Conservation (phyloP, 345 rosid species). For the Eucalyptus marginata region DNA sequence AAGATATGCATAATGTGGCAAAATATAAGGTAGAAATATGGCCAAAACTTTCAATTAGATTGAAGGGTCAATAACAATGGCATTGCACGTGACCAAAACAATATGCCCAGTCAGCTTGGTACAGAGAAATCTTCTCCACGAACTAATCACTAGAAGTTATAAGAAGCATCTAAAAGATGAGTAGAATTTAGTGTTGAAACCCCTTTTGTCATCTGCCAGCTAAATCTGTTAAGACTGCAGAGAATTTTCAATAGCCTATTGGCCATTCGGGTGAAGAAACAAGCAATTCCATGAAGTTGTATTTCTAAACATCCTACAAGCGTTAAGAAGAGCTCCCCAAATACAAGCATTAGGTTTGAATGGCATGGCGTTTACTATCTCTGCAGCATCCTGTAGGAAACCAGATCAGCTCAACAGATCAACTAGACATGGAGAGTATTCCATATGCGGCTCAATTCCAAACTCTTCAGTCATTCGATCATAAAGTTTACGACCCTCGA, state of each 20-base stretch:
- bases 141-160: neutral
- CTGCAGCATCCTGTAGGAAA: constrained; percentile 14
- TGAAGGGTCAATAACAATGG: neutral
- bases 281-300: neutral
- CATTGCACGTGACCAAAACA: neutral
- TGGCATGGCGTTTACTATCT: constrained; percentile 53
- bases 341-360: constrained; percentile 48
- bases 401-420: constrained; percentile 29
- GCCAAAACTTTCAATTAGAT: neutral
- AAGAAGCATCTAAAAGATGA: neutral
- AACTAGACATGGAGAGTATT: constrained; percentile 25
- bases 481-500: constrained; percentile 13
- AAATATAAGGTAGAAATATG: neutral
- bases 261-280: neutral
- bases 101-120: neutral
- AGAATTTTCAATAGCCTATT: neutral
- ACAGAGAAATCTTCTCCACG: neutral
- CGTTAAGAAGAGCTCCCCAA: constrained; percentile 66
- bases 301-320: constrained; percentile 54
- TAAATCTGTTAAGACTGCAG: neutral
- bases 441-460: constrained; percentile 13
- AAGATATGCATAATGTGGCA: neutral
- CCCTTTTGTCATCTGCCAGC: neutral
- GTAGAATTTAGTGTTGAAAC: neutral
- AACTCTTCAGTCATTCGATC: constrained; percentile 7